Evolutionary conservation across 2,329 filamentous ascomycete species (phyloP).

Genomic region (Talaromyces piceae): DNA sequence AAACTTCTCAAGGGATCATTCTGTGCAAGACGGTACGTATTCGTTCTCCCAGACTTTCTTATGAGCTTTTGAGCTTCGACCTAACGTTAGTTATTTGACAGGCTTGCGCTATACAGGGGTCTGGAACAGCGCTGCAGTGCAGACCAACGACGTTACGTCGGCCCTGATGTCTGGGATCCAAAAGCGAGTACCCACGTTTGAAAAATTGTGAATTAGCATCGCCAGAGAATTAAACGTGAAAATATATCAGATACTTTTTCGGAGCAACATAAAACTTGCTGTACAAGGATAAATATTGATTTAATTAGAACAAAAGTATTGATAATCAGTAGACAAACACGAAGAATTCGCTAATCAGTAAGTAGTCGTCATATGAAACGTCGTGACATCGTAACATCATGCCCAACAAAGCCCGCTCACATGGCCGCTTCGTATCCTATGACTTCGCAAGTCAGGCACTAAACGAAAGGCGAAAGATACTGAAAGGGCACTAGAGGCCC

Average conservation of each 20-base stretch:
- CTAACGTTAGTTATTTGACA: conserved; percentile 22
- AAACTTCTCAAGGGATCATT: conserved; percentile 72
- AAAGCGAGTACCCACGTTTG: conserved; percentile 74
- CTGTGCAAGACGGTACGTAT: conserved; percentile 63
- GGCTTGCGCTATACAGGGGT: conserved; percentile 73
- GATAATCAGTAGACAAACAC: too few relatives aligned
- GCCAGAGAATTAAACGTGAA: neutral
- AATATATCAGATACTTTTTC: neutral
- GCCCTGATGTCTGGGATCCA: conserved; percentile 70
- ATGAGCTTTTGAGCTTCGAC: neutral
- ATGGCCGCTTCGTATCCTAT: too few relatives aligned
- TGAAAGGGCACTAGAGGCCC: too few relatives aligned
- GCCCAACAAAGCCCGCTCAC: too few relatives aligned
- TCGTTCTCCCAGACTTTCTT: neutral
- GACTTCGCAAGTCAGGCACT: too few relatives aligned
- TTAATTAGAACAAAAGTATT: too few relatives aligned
- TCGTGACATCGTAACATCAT: too few relatives aligned
- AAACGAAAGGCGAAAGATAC: neutral
- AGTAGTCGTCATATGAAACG: too few relatives aligned
- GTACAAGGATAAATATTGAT: too few relatives aligned
- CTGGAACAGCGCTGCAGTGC: conserved; percentile 80
- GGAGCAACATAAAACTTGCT: too few relatives aligned
- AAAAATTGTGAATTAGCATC: conserved; percentile 82
- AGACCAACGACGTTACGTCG: conserved; percentile 67
- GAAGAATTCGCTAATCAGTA: too few relatives aligned